Evolutionary conservation across 306 rosid species (phyloP), one percentile per base, ranked within the genome.

Genomic region (Spatholobus suberectus): DNA sequence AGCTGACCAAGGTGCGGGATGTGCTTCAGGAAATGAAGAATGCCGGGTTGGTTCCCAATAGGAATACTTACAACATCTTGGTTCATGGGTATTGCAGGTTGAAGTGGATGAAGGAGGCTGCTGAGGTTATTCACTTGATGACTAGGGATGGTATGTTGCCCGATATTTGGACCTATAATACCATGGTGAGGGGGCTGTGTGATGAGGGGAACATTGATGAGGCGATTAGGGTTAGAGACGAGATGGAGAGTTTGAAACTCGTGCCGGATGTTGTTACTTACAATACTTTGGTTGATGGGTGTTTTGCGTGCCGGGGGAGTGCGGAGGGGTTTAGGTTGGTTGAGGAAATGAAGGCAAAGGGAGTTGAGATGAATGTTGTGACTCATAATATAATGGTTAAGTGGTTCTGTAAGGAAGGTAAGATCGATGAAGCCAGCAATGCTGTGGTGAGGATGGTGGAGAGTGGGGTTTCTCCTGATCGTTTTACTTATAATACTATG

Each of bases 381-480:
- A 95, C 97, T 75, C 80, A 92, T 72, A 95, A 95, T 87, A 86
- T 92, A 88, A 83, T 87, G 85, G 47, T 93, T 40, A 95, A 95
- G 89, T 93, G 99, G 99, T 89, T 76, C 27, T 89, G 92, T 76
- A 92, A 88, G 90, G 92, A 95, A 88, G 97, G 96, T 44, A 92
- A 74, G 82, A 80, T 88, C 71, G 86, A 87, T 73, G 96, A 92
- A 75, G 98, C 99, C 0, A 81, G 78, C 26, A 44, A 80, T 20
- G 55, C 24, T 17, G 27, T 89, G 6, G 54, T 24, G 47, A 89
- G 89, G 65, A 95, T 95, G 97, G 91, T 81, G 68, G 91, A 90
- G 62, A 83, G 72, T 75, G 99, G 94, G 69, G 58, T 89, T 88
- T 85, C 92, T 65, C 97, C 96, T 1, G 89, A 88, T 85, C 80